Evolutionary conservation across 228 moss, liverwort and hornwort species (phyloP), one percentile per base, ranked within the genome.

Genomic region (Sphagnum fallax): DNA sequence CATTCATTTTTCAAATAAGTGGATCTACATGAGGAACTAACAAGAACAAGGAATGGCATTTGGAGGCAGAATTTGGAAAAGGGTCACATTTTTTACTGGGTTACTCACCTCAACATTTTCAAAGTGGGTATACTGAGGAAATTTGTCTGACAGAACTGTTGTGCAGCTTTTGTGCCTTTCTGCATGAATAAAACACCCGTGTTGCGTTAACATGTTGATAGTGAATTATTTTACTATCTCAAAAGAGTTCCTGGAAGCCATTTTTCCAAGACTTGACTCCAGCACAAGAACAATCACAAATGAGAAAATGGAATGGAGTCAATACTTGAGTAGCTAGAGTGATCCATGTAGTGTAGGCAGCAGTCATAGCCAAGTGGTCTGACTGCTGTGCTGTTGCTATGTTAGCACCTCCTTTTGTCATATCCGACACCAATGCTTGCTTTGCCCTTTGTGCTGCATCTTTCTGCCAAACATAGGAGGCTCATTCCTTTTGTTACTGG

Each of bases 361-460:
- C 93, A 51, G 92, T 89, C 94, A 94, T 92, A 68, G 92, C 92
- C 64, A 98, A 74, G 75, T 98, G 98, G 75, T 98, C 98, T 62
- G 98, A 98, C 67, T 98, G 94, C 71, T 98, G 98, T 32, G 88
- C 92, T 68, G 87, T 94, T 51, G 94, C 91, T 75, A 92, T 89
- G 77, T 90, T 92, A 50, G 73, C 73, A 70, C 77, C 87, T 52
- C 87, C 88, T 71, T 92, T 85, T 51, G 70, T 86, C 68, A 79
- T 89, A 57, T 98, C 98, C 48, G 91, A 79, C 60, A 85, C 87
- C 60, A 98, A 83, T 52, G 92, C 77, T 77, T 92, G 94, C 70
- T 87, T 92, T 67, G 94, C 93, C 80, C 98, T 90, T 65, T 90
- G 92, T 61, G 90, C 94, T 69, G 94, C 93, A 65, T 94, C 98